Evolutionary conservation across 2,329 filamentous ascomycete genomes (phyloP), one percentile per base, ranked within the genome.

Genomic region (Amauroascus niger): DNA sequence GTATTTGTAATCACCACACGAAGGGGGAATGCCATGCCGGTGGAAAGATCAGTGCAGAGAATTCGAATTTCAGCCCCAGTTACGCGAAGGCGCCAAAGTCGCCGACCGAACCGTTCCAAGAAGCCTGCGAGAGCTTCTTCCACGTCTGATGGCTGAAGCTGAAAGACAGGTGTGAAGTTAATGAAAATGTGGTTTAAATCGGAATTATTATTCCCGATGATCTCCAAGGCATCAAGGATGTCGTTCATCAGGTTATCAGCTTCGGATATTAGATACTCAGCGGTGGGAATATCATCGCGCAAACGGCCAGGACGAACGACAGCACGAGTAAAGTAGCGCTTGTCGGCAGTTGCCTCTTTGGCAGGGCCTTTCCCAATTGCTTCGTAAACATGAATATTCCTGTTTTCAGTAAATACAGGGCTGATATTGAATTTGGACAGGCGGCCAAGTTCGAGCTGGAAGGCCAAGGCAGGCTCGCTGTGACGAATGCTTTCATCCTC

Each of bases 111-210:
- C 59, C 93, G 88, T 65, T 97, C 93, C 62, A 98, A 77, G 82
- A 98, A 98, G 53, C 90, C 90, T 66, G 86, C 88, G 22, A 98
- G 82, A 28, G 88, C 91, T 71, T 94, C 82, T 74, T 97, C 89
- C 14, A 98, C 88, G 74, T 96, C 88, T 56, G 82, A 76, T 2
- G 93, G 90, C 65, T 88, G 79, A 47, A 98, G 82, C 68, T 89
- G 88, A 83, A 98, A 97, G 55, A 96, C 87, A 8, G 90, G 88
- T 0, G 88, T 93, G 76, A 98, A 98, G 80, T 98, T 97, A 79
- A 98, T 93, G 78, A 98, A 98, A 79, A 98, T 93, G 76, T 98
- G 93, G 79, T 98, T 98, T 67, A 98, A 80, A 78, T 98, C 93
- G 49, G 93, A 95, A 76, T 95, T 94, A 77, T 96, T 97, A 79